phyloP scores from a whole-genome alignment of 2,329 filamentous ascomycete genomes.

The Zasmidium angulare region DNA sequence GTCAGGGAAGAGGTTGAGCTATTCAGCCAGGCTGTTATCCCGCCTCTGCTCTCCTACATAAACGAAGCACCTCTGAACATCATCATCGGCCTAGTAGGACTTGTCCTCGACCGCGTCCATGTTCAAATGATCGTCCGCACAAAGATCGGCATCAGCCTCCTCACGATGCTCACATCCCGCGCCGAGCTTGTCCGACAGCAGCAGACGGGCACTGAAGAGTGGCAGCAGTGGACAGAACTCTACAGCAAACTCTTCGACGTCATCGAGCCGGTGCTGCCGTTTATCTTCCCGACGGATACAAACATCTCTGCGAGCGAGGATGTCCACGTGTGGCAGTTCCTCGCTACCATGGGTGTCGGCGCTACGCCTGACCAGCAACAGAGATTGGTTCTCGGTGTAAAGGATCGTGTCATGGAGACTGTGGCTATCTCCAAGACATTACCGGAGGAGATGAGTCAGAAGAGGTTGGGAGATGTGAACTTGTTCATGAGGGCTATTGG shows the following conservation, averaged over 20 bases:
- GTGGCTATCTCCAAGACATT: constrained; percentile 85
- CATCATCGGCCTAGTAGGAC: constrained; percentile 81
- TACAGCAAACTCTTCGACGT: constrained; percentile 87
- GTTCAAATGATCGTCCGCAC: constrained; percentile 82
- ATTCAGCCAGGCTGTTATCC: constrained; percentile 85
- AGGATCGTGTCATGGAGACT: constrained; percentile 96
- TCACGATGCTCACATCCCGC: constrained; percentile 92
- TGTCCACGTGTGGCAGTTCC: constrained; percentile 96
- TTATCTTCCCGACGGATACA: constrained; percentile 89
- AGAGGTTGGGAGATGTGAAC: constrained; percentile 88
- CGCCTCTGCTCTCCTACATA: constrained; percentile 83
- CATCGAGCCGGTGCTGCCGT: constrained; percentile 77
- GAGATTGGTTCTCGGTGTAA: constrained; percentile 88
- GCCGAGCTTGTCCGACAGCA: constrained; percentile 90
- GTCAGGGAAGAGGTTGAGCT: constrained; percentile 91
- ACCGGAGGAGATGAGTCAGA: constrained; percentile 78
- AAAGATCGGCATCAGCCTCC: constrained; percentile 80
- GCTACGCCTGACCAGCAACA: constrained; percentile 95
- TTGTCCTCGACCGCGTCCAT: constrained; percentile 79
- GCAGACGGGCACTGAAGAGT: constrained; percentile 65
- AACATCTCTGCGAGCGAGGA: constrained; percentile 70
- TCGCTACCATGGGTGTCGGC: constrained; percentile 91
- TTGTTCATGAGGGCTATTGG: constrained; percentile 98
- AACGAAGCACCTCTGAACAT: constrained; percentile 89
- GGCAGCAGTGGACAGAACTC: constrained; percentile 77